Evolutionary conservation across 139 green algal genomes (phyloP), one percentile per base, ranked within the genome.

Genomic region (Coelastrella sp.): DNA sequence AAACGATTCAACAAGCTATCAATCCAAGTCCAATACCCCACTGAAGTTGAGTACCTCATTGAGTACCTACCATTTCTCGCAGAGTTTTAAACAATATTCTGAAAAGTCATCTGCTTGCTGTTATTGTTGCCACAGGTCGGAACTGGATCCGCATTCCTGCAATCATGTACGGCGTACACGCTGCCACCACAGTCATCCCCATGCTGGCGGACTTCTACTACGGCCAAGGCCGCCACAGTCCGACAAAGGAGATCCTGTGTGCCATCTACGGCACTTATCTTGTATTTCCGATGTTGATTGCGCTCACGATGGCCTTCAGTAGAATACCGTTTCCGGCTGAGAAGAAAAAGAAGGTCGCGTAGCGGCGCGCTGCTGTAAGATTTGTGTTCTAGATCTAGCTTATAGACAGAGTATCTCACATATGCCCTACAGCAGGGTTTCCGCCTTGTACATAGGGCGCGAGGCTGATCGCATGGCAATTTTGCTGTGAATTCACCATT

Each of bases 61-160:
- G 32, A 47, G 32, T 1, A 47, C 32, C 32, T 47, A 47, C 32
- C 32, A 47, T 47, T 47, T 47, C 32, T 47, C 32, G 1, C 32
- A 47, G 32, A 47, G 32, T 47, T 47, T 47, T 1, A 47, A 47
- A 1, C 32, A 47, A 47, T 47, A 47, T 47, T 1, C 32, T 1
- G 32, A 1, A 47, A 47, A 47, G 32, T 47, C 32, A 47, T 47
- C 32, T 47, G 32, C 32, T 47, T 47, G 32, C 32, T 47, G 32
- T 47, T 1, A 47, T 83, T 88, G 58, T 56, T 89, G 85, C 95
- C 47, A 59, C 57, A 71, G 75, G 91, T 8, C 87, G 91, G 20
- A 93, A 95, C 83, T 98, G 96, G 96, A 96, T 98, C 71, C 92
- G 96, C 17, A 92, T 95, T 7, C 96, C 96, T 2, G 95, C 93